Evolutionary conservation across 176 grass and related monocot species (phyloP).

Genomic region (Rhipidocladum racemiflorum): DNA sequence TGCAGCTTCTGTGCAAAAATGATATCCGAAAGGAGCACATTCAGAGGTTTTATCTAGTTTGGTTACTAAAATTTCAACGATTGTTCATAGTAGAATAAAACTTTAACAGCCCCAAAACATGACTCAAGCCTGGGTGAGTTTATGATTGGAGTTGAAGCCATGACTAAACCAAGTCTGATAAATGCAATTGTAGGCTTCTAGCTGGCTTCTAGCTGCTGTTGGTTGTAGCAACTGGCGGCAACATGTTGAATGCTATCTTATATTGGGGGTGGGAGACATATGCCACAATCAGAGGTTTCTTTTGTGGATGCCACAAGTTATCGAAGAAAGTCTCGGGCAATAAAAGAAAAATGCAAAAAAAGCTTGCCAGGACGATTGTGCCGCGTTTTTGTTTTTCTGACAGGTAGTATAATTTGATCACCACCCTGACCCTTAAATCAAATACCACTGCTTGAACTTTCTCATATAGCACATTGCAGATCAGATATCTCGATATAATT

Average conservation of each 20-base stretch:
- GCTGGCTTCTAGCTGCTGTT: background rate
- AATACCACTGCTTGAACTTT: background rate
- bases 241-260: background rate
- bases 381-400: background rate
- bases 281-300: background rate
- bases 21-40: background rate
- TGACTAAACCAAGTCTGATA: background rate
- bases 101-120: background rate
- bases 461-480: background rate
- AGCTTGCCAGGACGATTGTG: background rate
- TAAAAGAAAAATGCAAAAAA: background rate
- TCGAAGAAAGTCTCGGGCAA: background rate
- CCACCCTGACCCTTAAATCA: background rate
- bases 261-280: background rate
- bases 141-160: background rate
- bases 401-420: background rate
- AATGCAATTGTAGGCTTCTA: background rate
- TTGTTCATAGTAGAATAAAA: constrained; percentile 6
- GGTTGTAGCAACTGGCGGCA: background rate
- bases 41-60: background rate
- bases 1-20: background rate
- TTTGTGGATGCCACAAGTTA: background rate
- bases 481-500: background rate
- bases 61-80: background rate
- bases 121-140: background rate